A percentile compares a stretch with the other conserved stretches of the same genome.
These are phyloP conservation scores for Dioscorea dumetorum DNA, from an alignment of 106 monocot genomes.

Conservation along the genomic window DNA sequence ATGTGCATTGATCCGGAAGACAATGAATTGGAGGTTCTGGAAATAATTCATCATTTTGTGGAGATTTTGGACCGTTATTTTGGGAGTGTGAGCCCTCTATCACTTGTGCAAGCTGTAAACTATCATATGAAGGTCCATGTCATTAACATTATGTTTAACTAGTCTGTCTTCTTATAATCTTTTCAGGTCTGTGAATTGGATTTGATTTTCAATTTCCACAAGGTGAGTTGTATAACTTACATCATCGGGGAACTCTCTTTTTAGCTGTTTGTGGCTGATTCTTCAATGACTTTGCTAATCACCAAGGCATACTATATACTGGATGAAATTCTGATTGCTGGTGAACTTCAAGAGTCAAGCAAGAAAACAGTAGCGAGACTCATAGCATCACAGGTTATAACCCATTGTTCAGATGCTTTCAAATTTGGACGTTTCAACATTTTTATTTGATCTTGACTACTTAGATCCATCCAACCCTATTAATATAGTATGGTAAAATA, in stretches of 20 bases:
- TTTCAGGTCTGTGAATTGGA: constrained; percentile 93
- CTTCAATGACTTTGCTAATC: not conserved
- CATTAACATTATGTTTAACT: no score
- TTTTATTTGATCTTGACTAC: no score
- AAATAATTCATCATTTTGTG: constrained; percentile 88
- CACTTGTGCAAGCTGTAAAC: not conserved
- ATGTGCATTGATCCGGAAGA: constrained; percentile 79
- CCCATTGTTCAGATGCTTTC: not conserved
- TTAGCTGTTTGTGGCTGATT: not conserved
- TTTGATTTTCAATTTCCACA: constrained; percentile 98
- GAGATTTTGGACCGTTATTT: constrained; percentile 94
- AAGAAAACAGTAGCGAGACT: constrained; percentile 75
- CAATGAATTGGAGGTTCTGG: constrained; percentile 69
- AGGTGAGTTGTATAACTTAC: constrained; percentile 29
- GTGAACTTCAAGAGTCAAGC: constrained; percentile 89
- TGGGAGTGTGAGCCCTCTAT: constrained; percentile 57
- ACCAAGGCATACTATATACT: constrained; percentile 82
- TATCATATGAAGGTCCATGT: not conserved
- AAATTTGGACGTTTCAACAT: not conserved
- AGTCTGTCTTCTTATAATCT: not conserved
- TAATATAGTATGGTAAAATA: no score
- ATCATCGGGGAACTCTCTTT: not conserved
- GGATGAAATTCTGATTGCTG: constrained; percentile 83
- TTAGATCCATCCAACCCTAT: no score
- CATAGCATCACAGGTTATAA: constrained; percentile 63